A percentile compares a stretch with the other conserved stretches of the same genome.
Evolutionary conservation across 305 asterid species (phyloP).

Genomic region (Plantago lanceolata): DNA sequence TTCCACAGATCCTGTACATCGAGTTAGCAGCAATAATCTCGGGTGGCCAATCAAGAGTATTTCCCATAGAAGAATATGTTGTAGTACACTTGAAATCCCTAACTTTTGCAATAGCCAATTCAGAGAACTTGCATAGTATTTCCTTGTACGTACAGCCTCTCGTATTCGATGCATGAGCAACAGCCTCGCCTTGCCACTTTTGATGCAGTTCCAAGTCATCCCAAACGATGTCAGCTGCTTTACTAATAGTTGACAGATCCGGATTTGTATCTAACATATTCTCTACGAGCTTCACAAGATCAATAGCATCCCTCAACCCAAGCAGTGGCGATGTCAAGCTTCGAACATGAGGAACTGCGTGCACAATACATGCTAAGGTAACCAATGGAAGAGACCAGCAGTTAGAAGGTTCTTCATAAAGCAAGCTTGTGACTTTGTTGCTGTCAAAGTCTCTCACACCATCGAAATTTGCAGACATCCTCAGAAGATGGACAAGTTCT

Average conservation of each 20-base stretch:
- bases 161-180: not conserved
- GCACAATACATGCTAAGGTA: constrained; percentile 4
- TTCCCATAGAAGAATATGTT: not conserved
- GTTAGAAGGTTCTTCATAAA: constrained; percentile 16
- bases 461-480: not conserved
- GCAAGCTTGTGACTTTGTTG: not conserved
- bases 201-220: not conserved
- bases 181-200: not conserved
- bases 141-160: not conserved
- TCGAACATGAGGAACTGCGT: constrained; percentile 2
- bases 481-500: constrained; percentile 15
- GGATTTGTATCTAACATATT: not conserved
- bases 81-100: not conserved
- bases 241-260: not conserved
- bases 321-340: not conserved
- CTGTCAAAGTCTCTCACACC: not conserved
- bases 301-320: not conserved
- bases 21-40: constrained; percentile 49
- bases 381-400: constrained; percentile 22
- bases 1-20: constrained; percentile 45
- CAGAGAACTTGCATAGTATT: not conserved
- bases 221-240: constrained; percentile 3
- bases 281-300: not conserved
- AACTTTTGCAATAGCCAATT: not conserved
- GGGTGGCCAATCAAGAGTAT: constrained; percentile 42